A percentile compares a stretch with the other conserved stretches of the same genome.
Evolutionary conservation across 768 basidiomycete species (phyloP).

Genomic region (Boletus bicolor): DNA sequence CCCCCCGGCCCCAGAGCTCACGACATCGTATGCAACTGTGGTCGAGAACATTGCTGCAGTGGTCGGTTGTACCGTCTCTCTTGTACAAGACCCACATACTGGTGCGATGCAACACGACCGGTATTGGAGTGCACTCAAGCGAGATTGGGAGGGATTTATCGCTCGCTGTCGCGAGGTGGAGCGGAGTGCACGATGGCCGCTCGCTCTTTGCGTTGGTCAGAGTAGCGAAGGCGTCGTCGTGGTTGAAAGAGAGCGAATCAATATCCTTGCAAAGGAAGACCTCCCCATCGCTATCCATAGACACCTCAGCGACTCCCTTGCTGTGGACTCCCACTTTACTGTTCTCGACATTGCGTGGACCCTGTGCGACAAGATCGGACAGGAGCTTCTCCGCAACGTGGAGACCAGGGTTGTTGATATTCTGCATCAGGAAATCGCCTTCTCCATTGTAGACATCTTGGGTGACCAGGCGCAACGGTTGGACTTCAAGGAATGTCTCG

Average conservation of each 20-base stretch:
- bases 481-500: conserved; percentile 53
- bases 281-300: conserved; percentile 57
- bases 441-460: conserved; percentile 72
- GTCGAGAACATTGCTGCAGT: conserved; percentile 76
- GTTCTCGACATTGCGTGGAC: conserved; percentile 64
- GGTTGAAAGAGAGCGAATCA: conserved; percentile 76
- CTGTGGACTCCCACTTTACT: conserved; percentile 50
- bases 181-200: conserved; percentile 77
- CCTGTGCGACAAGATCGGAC: conserved; percentile 57
- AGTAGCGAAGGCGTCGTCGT: conserved; percentile 49
- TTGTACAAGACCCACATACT: conserved; percentile 71
- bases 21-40: conserved; percentile 59
- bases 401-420: conserved; percentile 62
- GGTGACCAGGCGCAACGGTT: conserved; percentile 57
- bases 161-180: conserved; percentile 90
- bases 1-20: conserved; percentile 52
- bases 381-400: conserved; percentile 50
- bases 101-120: conserved; percentile 75
- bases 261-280: conserved; percentile 62
- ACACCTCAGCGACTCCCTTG: conserved; percentile 42
- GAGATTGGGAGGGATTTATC: conserved; percentile 96
- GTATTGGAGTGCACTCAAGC: conserved; percentile 81
- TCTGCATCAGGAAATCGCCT: conserved; percentile 73
- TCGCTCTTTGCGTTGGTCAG: conserved; percentile 53
- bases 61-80: conserved; percentile 80